phyloP scores from a whole-genome alignment of 1,284 basidiomycete genomes.

The Vanrija sp. region DNA sequence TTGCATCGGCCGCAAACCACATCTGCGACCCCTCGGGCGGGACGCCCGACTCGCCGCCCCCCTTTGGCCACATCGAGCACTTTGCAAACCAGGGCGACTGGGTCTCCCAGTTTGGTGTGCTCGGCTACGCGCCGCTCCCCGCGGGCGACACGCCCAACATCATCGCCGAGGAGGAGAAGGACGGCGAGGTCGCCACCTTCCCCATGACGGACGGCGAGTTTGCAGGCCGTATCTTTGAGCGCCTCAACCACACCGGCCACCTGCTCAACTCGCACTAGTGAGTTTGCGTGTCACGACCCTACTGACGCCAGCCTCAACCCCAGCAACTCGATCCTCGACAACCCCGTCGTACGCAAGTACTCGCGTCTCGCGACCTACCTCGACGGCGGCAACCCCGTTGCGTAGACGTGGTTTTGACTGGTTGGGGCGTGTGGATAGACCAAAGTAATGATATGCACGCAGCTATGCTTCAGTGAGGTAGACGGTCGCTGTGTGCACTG shows the following conservation, averaged over 20 bases:
- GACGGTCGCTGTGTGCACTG: too few species aligned
- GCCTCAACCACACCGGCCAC: constrained; percentile 25
- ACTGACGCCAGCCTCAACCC: constrained; percentile 18
- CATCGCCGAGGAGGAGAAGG: constrained; percentile 5
- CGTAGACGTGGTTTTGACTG: background rate
- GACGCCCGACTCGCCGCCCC: background rate
- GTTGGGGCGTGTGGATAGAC: too few species aligned
- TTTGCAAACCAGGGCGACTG: constrained; percentile 21
- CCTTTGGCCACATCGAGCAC: constrained; percentile 26
- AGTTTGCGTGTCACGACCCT: background rate
- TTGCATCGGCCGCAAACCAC: constrained; percentile 34
- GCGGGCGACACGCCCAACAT: constrained; percentile 4
- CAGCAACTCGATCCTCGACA: constrained; percentile 25
- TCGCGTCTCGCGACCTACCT: constrained; percentile 22
- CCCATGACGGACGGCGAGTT: constrained; percentile 23
- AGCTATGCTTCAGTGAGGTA: too few species aligned
- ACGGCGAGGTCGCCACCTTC: background rate
- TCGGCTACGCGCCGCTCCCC: constrained; percentile 1
- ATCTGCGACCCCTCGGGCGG: constrained; percentile 15
- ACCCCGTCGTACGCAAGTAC: constrained; percentile 20
- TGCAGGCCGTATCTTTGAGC: constrained; percentile 31
- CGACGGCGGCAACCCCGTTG: constrained; percentile 6
- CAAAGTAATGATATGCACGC: too few species aligned
- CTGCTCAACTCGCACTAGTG: constrained; percentile 32
- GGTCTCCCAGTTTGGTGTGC: background rate